Evolutionary conservation across 306 rosid species (phyloP).

Genomic region (Quercus wislizeni): DNA sequence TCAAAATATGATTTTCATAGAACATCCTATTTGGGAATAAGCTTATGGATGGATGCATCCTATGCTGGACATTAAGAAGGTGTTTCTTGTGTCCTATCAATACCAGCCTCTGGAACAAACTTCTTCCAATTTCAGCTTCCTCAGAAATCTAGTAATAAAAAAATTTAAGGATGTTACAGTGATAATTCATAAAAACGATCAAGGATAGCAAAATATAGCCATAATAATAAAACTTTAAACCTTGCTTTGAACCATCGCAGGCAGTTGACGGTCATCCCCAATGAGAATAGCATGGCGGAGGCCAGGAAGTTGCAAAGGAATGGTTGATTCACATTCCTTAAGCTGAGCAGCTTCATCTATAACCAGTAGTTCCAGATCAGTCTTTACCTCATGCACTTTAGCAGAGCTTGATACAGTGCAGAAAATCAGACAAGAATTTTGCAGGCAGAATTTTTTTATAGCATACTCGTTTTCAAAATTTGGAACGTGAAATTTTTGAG

Average conservation of each 20-base stretch:
- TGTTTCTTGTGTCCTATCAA: conserved; percentile 27
- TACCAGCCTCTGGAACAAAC: conserved; percentile 39
- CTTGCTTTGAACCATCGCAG: conserved; percentile 41
- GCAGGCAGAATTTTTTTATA: conserved; percentile 36
- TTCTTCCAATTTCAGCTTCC: conserved; percentile 32
- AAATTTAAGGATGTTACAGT: background rate
- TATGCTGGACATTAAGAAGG: conserved; percentile 40
- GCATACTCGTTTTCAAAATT: background rate
- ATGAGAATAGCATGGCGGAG: conserved; percentile 32
- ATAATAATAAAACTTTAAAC: conserved; percentile 1
- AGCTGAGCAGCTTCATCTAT: conserved; percentile 47
- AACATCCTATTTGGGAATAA: conserved; percentile 34
- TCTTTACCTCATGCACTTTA: conserved; percentile 11
- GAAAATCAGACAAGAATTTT: conserved; percentile 43
- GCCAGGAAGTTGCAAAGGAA: conserved; percentile 38
- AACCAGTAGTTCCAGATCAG: conserved; percentile 18
- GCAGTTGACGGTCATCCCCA: conserved; percentile 44
- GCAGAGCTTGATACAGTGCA: conserved; percentile 41
- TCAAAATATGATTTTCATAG: conserved; percentile 14
- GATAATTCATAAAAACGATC: background rate
- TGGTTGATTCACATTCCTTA: conserved; percentile 44
- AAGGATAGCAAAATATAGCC: background rate
- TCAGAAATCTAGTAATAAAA: conserved; percentile 13
- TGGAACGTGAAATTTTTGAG: conserved; percentile 19
- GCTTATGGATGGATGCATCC: conserved; percentile 47